These are phyloP conservation scores for Phytophthora syringae DNA, from an alignment of 352 stramenopile species.

Conservation along the genomic window DNA sequence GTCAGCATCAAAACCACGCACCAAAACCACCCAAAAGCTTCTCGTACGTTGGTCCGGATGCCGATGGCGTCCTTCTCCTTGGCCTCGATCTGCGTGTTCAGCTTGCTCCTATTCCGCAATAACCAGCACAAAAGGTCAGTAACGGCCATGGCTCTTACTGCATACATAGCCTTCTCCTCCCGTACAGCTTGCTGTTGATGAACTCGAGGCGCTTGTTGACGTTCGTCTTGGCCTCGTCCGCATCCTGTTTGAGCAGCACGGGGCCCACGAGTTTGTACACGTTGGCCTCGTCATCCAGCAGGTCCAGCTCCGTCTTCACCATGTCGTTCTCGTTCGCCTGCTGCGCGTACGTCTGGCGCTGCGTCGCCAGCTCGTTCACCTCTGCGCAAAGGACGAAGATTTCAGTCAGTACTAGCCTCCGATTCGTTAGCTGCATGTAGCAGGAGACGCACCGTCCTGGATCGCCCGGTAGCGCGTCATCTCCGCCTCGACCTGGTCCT, in stretches of 20 bases:
- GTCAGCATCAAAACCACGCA: conserved; percentile 10
- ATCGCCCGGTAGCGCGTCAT: conserved; percentile 91
- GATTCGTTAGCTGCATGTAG: neutral
- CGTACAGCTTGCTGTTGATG: conserved; percentile 94
- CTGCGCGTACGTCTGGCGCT: too few species aligned
- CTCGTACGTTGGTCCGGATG: conserved; percentile 84
- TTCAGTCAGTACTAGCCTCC: neutral
- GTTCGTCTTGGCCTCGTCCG: conserved; percentile 94
- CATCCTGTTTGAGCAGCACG: conserved; percentile 95
- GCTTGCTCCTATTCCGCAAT: conserved; percentile 68
- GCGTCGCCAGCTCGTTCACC: too few species aligned
- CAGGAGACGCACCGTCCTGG: conserved; percentile 79
- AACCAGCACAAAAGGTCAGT: neutral
- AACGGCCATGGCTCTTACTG: too few species aligned
- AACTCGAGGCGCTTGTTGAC: conserved; percentile 97
- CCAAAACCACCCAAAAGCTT: neutral
- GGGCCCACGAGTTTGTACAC: too few species aligned
- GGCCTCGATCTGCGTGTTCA: conserved; percentile 88
- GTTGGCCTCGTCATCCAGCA: too few species aligned
- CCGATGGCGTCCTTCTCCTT: conserved; percentile 86
- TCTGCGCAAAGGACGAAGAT: conserved; percentile 38
- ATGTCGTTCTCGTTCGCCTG: too few species aligned
- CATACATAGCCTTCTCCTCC: neutral
- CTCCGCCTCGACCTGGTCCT: conserved; percentile 88
- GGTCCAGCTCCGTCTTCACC: too few species aligned